Evolutionary conservation across 23 red algal genomes (phyloP), one percentile per base, ranked within the genome.

Genomic region (Gracilaria gracilis): DNA sequence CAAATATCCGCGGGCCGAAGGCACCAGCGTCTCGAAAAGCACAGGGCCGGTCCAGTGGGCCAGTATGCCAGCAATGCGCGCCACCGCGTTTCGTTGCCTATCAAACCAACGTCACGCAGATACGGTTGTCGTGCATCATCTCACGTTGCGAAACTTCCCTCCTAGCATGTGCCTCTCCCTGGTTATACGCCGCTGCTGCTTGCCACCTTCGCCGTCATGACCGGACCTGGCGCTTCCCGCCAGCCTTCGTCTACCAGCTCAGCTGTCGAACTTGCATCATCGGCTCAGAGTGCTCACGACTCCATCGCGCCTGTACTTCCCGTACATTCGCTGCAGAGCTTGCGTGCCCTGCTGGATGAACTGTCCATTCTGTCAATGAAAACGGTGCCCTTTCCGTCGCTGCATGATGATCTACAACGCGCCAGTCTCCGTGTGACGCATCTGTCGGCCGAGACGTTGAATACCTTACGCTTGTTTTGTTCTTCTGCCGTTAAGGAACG

Each of bases 401-500:
- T 77, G 9, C 72, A 77, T 31, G 72, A 77, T 51, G 72, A 77
- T 50, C 38, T 77, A 20, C 72, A 77, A 15, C 72, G 72, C n/a
- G 72, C 72, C 21, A 77, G 72, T 20, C 72, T 77, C 23, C 72
- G 46, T 9, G 38, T 77, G 39, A 77, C 72, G 23, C 72, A 77
- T 77, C 72, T 77, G 1, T 77, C 72, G 6, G 72, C 72, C 0
- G 40, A 51, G n/a, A 49, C 72, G 23, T 77, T 77, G 42, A 46
- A 77, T 50, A 51, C 72, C 14, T 37, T 77, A 25, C 72, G 72
- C 46, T 35, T 77, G 6, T 87, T 87, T 65, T 67, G 84, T 49
- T 59, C 64, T 49, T 64, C 84, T 17, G 64, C 64, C 48, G 64
- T 75, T 32, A 87, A 49, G 62, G 65, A 67, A 57, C 84, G 65